A percentile compares a stretch with the other conserved stretches of the same genome.
phyloP scores from a whole-genome alignment of 306 rosid genomes.

The Citrullus mucosospermus region DNA sequence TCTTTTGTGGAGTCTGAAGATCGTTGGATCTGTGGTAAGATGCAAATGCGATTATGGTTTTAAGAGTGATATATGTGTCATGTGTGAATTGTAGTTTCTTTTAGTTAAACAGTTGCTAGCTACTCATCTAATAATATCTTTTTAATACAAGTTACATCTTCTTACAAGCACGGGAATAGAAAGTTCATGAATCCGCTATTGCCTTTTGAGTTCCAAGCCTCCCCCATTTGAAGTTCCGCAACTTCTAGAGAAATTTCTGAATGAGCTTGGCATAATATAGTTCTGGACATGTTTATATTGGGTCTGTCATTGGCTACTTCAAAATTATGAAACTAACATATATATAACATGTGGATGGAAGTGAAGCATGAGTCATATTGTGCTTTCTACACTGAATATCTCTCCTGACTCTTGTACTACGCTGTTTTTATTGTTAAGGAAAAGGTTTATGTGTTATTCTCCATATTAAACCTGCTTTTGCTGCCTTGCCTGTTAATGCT shows the following conservation, averaged over 20 bases:
- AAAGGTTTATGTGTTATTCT: neutral
- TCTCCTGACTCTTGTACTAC: neutral
- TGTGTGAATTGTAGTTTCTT: neutral
- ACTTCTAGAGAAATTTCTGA: neutral
- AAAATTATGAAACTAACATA: neutral
- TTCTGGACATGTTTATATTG: neutral
- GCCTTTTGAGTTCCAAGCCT: neutral
- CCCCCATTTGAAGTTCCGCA: neutral
- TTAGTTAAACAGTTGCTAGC: neutral
- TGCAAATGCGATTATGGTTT: neutral
- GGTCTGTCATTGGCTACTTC: neutral
- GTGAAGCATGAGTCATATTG: neutral
- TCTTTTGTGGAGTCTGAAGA: conserved; percentile 4
- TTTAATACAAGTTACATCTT: neutral
- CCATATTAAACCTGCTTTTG: neutral
- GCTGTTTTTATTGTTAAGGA: neutral
- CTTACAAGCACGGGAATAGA: neutral
- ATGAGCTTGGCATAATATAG: neutral
- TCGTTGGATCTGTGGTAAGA: conserved; percentile 52
- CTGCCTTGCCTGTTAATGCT: neutral
- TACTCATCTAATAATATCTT: neutral
- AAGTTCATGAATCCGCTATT: neutral
- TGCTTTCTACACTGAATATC: neutral
- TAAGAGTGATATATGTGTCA: neutral
- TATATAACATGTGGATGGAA: neutral